phyloP scores from a whole-genome alignment of 1,284 basidiomycete species.

The Salmacisia buchloeana region DNA sequence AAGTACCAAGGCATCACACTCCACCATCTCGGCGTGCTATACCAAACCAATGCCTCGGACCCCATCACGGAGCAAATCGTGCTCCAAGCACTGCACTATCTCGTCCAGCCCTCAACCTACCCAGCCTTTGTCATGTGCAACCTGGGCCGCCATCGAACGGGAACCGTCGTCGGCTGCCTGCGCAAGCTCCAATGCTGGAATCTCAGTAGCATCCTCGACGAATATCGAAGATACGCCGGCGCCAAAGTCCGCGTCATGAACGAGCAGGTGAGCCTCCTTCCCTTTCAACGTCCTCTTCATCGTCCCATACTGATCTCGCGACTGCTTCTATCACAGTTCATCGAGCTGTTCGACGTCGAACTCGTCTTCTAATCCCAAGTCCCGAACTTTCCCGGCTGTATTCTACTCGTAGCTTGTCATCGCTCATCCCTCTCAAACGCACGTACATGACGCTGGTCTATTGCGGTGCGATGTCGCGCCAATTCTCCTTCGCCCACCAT shows the following conservation, averaged over 20 bases:
- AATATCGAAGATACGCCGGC: conserved; percentile 56
- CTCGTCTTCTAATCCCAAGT: conserved; percentile 47
- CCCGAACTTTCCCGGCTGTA: background rate
- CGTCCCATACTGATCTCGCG: too few species aligned
- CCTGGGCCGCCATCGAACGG: conserved; percentile 56
- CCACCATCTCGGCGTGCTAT: conserved; percentile 53
- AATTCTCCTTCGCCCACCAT: conserved; percentile 45
- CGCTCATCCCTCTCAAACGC: background rate
- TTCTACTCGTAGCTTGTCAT: background rate
- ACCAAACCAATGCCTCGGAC: conserved; percentile 52
- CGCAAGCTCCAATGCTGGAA: conserved; percentile 55
- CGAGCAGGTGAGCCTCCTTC: conserved; percentile 53
- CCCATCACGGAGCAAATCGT: conserved; percentile 56
- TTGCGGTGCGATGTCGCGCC: conserved; percentile 14
- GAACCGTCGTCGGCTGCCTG: conserved; percentile 56
- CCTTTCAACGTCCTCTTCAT: too few species aligned
- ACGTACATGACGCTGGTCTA: background rate
- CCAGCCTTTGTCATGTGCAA: conserved; percentile 58
- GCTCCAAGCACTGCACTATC: conserved; percentile 55
- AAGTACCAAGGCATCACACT: conserved; percentile 48
- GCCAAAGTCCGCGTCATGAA: conserved; percentile 57
- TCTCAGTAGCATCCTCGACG: conserved; percentile 55
- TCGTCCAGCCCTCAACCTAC: conserved; percentile 55
- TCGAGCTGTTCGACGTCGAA: conserved; percentile 58
- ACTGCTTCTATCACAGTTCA: conserved; percentile 53